Evolutionary conservation across 805 yeast genomes (phyloP).

Genomic region (Ogataea trehalophila): DNA sequence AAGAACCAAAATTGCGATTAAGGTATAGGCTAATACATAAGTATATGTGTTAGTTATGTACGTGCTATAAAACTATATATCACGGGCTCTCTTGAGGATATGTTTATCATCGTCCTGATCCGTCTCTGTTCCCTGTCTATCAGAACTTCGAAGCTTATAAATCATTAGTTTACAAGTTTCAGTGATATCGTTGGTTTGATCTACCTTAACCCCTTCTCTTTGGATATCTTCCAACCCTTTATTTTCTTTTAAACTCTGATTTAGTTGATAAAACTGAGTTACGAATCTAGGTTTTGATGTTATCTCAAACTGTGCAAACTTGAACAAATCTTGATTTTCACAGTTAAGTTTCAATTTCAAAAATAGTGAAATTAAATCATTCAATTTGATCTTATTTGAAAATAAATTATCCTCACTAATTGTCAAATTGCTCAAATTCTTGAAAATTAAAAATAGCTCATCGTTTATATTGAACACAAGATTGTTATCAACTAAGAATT

Average conservation of each 20-base stretch:
- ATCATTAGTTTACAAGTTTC: not conserved
- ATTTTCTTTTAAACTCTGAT: conserved; percentile 7
- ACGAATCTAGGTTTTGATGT: conserved; percentile 13
- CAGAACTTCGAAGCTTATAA: no score
- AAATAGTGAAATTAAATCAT: conserved; percentile 20
- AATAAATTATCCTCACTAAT: conserved; percentile 23
- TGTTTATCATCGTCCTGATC: no score
- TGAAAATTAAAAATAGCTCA: conserved; percentile 16
- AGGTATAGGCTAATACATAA: no score
- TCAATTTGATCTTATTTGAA: conserved; percentile 10
- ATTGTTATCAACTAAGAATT: conserved; percentile 4
- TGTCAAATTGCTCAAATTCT: conserved; percentile 17
- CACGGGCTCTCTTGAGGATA: no score
- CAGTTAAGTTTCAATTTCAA: conserved; percentile 17
- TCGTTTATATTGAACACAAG: conserved; percentile 4
- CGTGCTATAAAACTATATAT: no score
- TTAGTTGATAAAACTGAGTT: conserved; percentile 4
- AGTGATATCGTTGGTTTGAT: not conserved
- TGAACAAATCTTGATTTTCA: conserved; percentile 20
- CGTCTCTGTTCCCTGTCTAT: no score
- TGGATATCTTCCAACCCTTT: conserved; percentile 16
- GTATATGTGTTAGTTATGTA: no score
- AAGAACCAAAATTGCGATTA: no score
- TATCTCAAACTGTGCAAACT: conserved; percentile 19
- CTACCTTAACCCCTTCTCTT: conserved; percentile 1